Conservation (phyloP, 176 grass and related monocot species). For the Lolium multiflorum region DNA sequence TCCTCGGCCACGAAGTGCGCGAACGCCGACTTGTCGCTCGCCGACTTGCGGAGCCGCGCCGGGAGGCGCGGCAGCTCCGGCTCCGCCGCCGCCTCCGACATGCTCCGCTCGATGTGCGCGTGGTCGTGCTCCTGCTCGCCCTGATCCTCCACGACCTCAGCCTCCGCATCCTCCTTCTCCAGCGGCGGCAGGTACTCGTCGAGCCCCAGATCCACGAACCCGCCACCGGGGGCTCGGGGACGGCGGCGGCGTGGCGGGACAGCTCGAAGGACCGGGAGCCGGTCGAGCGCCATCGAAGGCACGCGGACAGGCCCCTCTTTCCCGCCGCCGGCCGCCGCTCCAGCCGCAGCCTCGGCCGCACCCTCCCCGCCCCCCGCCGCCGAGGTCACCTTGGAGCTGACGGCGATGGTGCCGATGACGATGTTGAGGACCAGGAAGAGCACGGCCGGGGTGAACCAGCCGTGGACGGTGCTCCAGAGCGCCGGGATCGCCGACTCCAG, state of each 20-base stretch:
- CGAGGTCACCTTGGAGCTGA: constrained; percentile 64
- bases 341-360: background rate
- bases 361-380: constrained; percentile 12
- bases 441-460: constrained; percentile 79
- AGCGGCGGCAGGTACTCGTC: background rate
- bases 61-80: constrained; percentile 45
- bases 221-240: constrained; percentile 25
- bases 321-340: background rate
- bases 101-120: constrained; percentile 57
- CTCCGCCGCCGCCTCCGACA: constrained; percentile 56
- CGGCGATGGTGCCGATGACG: constrained; percentile 95
- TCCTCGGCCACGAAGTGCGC: constrained; percentile 60
- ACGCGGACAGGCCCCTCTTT: constrained; percentile 50
- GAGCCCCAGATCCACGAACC: constrained; percentile 45
- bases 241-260: constrained; percentile 36
- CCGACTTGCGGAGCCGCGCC: constrained; percentile 71
- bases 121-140: constrained; percentile 6
- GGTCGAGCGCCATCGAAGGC: constrained; percentile 73
- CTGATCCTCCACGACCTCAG: background rate
- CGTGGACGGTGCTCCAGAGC: constrained; percentile 62
- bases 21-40: constrained; percentile 76
- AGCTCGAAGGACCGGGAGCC: constrained; percentile 75
- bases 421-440: constrained; percentile 93
- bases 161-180: background rate
- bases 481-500: constrained; percentile 63